Conservation (phyloP, 306 rosid genomes). For the Amphicarpaea edgeworthii region DNA sequence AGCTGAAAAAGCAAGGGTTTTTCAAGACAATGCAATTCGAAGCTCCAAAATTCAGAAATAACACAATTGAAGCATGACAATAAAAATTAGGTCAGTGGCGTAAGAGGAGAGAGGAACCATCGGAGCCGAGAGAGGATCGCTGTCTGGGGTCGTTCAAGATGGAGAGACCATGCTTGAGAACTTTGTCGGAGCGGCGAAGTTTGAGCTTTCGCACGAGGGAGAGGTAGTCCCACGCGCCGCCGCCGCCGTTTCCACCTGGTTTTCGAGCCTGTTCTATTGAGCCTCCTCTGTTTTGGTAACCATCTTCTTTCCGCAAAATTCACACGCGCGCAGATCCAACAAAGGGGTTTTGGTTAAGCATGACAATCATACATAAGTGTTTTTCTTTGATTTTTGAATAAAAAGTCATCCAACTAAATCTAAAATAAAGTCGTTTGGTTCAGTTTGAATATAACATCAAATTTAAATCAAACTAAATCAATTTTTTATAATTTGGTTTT, state of each 20-base stretch:
- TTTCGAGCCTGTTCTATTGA: slow-evolving; percentile 78
- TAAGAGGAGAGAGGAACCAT: slow-evolving; percentile 54
- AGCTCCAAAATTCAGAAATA: slow-evolving; percentile 13
- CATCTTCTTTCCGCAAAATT: slow-evolving; percentile 65
- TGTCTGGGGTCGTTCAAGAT: slow-evolving; percentile 77
- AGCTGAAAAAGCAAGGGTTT: too few species aligned
- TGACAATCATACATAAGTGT: too few species aligned
- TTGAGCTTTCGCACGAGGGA: slow-evolving; percentile 81
- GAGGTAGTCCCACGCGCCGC: slow-evolving; percentile 98
- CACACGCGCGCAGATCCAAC: slow-evolving; percentile 52
- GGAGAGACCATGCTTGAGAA: slow-evolving; percentile 80
- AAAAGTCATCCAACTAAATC: too few species aligned
- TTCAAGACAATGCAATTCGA: slow-evolving; percentile 8
- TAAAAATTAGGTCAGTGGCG: not conserved
- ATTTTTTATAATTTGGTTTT: too few species aligned
- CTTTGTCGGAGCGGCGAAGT: slow-evolving; percentile 89
- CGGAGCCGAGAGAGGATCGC: slow-evolving; percentile 81
- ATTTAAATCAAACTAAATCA: too few species aligned
- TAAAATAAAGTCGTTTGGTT: too few species aligned
- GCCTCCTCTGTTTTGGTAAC: slow-evolving; percentile 84
- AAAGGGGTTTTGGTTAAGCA: too few species aligned
- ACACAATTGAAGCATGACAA: not conserved
- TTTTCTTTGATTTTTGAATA: too few species aligned
- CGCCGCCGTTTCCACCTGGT: slow-evolving; percentile 98
- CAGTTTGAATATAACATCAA: too few species aligned